phyloP scores from a whole-genome alignment of 768 basidiomycete species.

The Filobasidium wieringae region DNA sequence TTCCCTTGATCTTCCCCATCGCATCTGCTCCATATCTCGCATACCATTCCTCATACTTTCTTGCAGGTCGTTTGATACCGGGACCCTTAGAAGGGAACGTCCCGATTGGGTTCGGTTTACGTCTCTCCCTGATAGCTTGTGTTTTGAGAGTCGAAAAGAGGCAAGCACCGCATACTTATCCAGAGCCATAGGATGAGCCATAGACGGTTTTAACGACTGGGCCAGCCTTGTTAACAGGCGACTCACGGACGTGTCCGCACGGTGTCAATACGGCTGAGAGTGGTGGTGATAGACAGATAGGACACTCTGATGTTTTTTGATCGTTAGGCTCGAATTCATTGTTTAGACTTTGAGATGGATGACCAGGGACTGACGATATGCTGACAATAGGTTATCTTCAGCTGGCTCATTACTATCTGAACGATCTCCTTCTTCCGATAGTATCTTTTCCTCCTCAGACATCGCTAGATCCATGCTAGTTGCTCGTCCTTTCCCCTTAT shows the following conservation, averaged over 20 bases:
- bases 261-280: slow-evolving; percentile 13
- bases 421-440: neutral
- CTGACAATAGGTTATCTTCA: neutral
- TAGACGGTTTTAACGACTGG: neutral
- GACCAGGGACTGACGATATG: neutral
- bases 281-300: slow-evolving; percentile 14
- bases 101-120: slow-evolving; percentile 4
- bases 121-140: slow-evolving; percentile 11
- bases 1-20: slow-evolving; percentile 4
- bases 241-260: slow-evolving; percentile 16
- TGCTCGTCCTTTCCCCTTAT: neutral
- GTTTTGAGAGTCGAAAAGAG: slow-evolving; percentile 15
- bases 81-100: neutral
- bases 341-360: neutral
- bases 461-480: neutral
- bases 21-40: neutral
- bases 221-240: neutral
- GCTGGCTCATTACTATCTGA: neutral
- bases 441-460: neutral
- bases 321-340: neutral
- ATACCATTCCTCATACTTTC: neutral
- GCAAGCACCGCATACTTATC: slow-evolving; percentile 11
- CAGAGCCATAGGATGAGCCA: neutral
- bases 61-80: neutral
- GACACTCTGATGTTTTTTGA: slow-evolving; percentile 12